phyloP scores from a whole-genome alignment of 2,329 filamentous ascomycete species.

The Stenocarpella maydis region DNA sequence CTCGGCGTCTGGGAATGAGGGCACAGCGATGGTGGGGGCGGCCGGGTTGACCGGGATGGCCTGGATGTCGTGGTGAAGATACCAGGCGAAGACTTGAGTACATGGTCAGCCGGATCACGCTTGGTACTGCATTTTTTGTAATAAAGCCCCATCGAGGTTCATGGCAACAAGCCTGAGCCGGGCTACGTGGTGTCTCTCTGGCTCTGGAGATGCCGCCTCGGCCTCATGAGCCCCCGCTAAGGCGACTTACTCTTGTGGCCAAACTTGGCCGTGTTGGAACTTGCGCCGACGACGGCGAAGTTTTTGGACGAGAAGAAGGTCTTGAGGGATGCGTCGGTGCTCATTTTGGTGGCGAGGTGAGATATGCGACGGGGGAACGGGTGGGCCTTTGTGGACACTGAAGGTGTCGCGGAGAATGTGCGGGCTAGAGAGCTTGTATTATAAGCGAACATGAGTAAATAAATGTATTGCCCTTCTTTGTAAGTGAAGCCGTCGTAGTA shows the following conservation, averaged over 20 bases:
- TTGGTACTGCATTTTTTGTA: not conserved
- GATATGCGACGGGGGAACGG: not conserved
- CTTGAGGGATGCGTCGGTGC: constrained; percentile 75
- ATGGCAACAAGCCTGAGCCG: not conserved
- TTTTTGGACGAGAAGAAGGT: constrained; percentile 81
- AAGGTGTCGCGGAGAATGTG: not conserved
- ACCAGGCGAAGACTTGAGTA: constrained; percentile 86
- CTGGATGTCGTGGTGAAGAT: constrained; percentile 76
- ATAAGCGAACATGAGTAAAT: constrained; percentile 2
- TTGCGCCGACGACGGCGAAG: constrained; percentile 92
- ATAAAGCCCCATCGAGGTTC: too few relatives aligned
- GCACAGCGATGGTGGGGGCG: constrained; percentile 69
- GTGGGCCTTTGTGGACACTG: constrained; percentile 45
- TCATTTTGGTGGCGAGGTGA: constrained; percentile 49
- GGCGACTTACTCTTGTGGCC: constrained; percentile 79
- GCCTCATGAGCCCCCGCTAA: not conserved
- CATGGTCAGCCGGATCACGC: not conserved
- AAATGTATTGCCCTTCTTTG: constrained; percentile 28
- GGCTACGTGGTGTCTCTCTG: too few relatives aligned
- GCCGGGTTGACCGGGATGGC: constrained; percentile 87
- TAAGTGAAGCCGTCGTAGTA: constrained; percentile 24
- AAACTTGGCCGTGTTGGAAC: constrained; percentile 83
- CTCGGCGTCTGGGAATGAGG: constrained; percentile 37
- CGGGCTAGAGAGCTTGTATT: not conserved
- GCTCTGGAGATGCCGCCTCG: not conserved